Evolutionary conservation across 2,329 filamentous ascomycete genomes (phyloP), one percentile per base, ranked within the genome.

Genomic region (Magnaporthiopsis incrustans): DNA sequence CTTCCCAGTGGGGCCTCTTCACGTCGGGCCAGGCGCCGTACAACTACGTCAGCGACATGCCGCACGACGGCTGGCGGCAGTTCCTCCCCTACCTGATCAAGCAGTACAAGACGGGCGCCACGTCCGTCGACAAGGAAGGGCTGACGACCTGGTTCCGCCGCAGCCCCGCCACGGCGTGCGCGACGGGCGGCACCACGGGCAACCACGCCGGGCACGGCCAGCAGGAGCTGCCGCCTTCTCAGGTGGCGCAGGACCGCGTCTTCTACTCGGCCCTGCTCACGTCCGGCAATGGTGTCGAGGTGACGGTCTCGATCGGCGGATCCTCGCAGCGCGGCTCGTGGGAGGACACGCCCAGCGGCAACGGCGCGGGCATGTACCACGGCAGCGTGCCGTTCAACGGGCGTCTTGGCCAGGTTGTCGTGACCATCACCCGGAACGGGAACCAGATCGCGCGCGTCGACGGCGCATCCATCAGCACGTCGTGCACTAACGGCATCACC

Each of bases 41-140:
- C 3, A 70, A 70, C 61, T 70, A 68, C 66, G 65, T 65, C 57
- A 69, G 68, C 57, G 69, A 69, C 57, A 70, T 70, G 69, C 78
- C 79, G 3, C 79, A 81, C 66, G 71, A 71, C 14, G 78, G 78
- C 35, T 81, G 77, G 78, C 72, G 78, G n/a, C 77, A 79, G 53
- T 75, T 81, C 73, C 74, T 78, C 22, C 74, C 76, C 64, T 77
- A 78, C 56, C 64, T 66, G 57, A 67, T 67, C 50, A 60, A 60
- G 25, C 63, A 63, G 14, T 67, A 60, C 63, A 64, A 66, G 33
- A 63, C 75, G 1, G 72, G 79, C 57, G 72, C 44, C 15, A 50
- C 56, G 18, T 56, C 26, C 7, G 27, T 26, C 35, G 50, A 57
- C 10, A 30, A 2, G 26, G 61, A 62, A 32, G 53, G 53, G 61